Evolutionary conservation across 176 grass and related monocot species (phyloP), one percentile per base, ranked within the genome.

Genomic region (Eleusine coracana): DNA sequence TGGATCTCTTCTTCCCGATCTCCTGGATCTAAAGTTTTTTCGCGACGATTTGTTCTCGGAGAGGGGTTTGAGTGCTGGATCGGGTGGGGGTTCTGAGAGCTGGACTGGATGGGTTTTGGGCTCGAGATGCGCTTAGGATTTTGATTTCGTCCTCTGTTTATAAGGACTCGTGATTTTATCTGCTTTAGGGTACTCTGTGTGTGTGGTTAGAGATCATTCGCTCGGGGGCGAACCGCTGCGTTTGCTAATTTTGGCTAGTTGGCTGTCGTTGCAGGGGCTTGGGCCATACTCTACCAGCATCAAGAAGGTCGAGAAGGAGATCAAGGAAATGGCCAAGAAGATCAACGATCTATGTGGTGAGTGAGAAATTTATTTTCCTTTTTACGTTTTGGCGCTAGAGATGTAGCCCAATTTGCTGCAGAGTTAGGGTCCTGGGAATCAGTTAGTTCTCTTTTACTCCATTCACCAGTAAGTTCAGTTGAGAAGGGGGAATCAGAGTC

Each of bases 251-350:
- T 29, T 74, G 54, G 63, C 46, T 74, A n/a, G 5, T 17, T 80
- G 29, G 50, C 42, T 83, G 42, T 52, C 61, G 40, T 61, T 86
- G 74, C 81, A 97, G 95, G 95, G 95, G 13, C 84, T 97, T 56
- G 92, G 92, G 21, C 95, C 95, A 11, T 97, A 97, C 84, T 97
- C 95, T 46, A 86, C 80, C 29, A 97, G 81, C 78, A 94, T 94
- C 9, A 94, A 97, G 88, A 92, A 86, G 75, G 91, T 71, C 0
- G 95, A 97, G 84, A 97, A 97, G 88, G 95, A 97, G 75, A 97
- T 97, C 31, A 97, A 97, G 55, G 95, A 94, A 11, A 79, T 91
- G 81, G 86, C 90, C 17, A 97, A 97, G 84, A 92, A 88, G 23
- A 94, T 97, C 21, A 97, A 97, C 28, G 95, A 97, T 20, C 88